Base-by-base conservation (phyloP, 371 early-diverging fungal genomes). In the Mucor indicus region DNA sequence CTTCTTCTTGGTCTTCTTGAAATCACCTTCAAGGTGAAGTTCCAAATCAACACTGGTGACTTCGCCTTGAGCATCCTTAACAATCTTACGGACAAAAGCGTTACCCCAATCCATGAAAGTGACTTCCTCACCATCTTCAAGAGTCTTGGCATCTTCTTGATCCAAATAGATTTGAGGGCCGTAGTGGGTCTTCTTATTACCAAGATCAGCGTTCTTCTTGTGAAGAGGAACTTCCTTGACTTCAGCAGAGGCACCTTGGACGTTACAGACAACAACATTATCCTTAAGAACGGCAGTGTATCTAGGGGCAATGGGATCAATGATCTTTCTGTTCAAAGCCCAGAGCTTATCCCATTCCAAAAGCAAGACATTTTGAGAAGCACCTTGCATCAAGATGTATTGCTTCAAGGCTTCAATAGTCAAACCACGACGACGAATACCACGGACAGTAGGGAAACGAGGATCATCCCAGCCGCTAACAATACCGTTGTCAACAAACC, bases 91-190 rank as follows among this genome's bases (percentile, higher is more conserved):
- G 23, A 99, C 89, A 68, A 97, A 85, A 13, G 90, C 96, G 69
- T 99, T 99, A 50, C 99, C 99, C 95, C 98, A 98, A 76, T 99
- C 98, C 99, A 99, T 99, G 43, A 99, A 75, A 10, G 99, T 99
- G 53, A 89, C 80, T 75, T 99, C 99, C 75, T 99, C 99, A 43
- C 82, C 86, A 1, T 79, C 61, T 44, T 81, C 85, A 13, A 99
- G 74, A 7, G 77, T 62, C 49, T 83, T 78, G 36, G 94, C 97
- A 74, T 99, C 99, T 21, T 78, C 92, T 60, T 90, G 89, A 44
- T 93, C 95, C 48, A 99, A 60, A 45, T 86, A 88, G 38, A 99
- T 73, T 55, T 79, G 70, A 19, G 83, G 77, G 22, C 89, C 85
- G 55, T 79, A 97, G 24, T 82, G 77, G 1, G 96, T 91, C 49